Evolutionary conservation across 768 basidiomycete genomes (phyloP).

Genomic region (Rhizopogon salebrosus): DNA sequence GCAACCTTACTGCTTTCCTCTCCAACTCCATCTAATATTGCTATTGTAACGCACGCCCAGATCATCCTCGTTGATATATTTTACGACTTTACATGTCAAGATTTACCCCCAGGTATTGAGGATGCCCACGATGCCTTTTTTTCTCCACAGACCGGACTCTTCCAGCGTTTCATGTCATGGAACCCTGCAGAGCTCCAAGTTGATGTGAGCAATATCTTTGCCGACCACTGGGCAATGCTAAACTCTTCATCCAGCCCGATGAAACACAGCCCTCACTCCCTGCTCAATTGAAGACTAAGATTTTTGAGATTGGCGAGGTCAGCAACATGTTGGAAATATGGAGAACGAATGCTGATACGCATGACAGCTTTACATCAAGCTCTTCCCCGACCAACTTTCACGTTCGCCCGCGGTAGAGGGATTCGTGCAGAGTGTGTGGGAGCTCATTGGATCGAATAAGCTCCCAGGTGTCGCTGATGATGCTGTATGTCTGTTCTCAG

Average conservation of each 20-base stretch:
- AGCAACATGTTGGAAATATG: neutral
- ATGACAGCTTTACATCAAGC: slow-evolving; percentile 68
- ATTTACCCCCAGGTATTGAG: slow-evolving; percentile 91
- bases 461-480: slow-evolving; percentile 72
- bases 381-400: slow-evolving; percentile 74
- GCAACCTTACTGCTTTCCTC: slow-evolving; percentile 43
- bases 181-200: slow-evolving; percentile 61
- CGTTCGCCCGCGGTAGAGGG: slow-evolving; percentile 57
- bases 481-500: slow-evolving; percentile 39
- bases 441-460: slow-evolving; percentile 64
- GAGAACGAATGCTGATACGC: neutral
- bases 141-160: slow-evolving; percentile 58
- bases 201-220: slow-evolving; percentile 42
- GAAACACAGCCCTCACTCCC: slow-evolving; percentile 80
- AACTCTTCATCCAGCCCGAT: slow-evolving; percentile 54
- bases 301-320: slow-evolving; percentile 90
- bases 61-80: slow-evolving; percentile 80
- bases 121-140: slow-evolving; percentile 85
- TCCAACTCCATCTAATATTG: slow-evolving; percentile 34
- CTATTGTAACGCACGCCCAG: slow-evolving; percentile 65
- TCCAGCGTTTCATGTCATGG: slow-evolving; percentile 80
- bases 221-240: slow-evolving; percentile 2
- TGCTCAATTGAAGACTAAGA: slow-evolving; percentile 83
- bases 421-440: slow-evolving; percentile 90
- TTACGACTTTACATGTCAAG: slow-evolving; percentile 92